These are phyloP conservation scores for Ballota nigra DNA, from an alignment of 257 asterid species.

Conservation along the genomic window DNA sequence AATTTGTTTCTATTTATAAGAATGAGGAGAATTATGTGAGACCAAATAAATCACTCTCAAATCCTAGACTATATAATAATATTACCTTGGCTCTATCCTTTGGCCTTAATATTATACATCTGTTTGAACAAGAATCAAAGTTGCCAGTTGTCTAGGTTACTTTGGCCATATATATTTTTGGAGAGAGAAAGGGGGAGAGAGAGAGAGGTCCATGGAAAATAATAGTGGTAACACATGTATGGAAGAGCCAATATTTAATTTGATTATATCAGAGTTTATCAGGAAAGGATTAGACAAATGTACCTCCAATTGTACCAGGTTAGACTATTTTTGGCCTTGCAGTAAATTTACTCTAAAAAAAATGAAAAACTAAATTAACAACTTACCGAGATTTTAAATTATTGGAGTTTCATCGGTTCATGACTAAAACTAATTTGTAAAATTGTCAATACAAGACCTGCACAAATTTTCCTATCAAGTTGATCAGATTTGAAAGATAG, in stretches of 20 bases:
- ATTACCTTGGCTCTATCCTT: constrained; percentile 54
- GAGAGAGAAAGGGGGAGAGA: constrained; percentile 6
- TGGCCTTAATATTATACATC: constrained; percentile 37
- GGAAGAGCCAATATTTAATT: constrained; percentile 16
- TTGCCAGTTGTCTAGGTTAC: constrained; percentile 62
- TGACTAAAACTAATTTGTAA: too few species aligned
- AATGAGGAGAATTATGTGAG: constrained; percentile 32
- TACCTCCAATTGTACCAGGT: neutral
- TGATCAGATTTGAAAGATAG: too few species aligned
- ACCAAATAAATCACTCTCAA: constrained; percentile 47
- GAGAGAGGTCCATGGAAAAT: constrained; percentile 37
- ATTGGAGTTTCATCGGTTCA: too few species aligned
- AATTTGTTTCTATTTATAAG: constrained; percentile 34
- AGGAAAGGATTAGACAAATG: neutral
- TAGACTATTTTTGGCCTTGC: neutral
- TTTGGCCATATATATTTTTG: constrained; percentile 20
- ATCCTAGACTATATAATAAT: constrained; percentile 39
- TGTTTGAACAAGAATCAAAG: constrained; percentile 52
- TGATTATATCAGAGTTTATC: constrained; percentile 6
- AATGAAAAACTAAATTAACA: neutral
- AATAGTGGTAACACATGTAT: constrained; percentile 35
- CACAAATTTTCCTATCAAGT: too few species aligned
- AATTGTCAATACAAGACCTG: too few species aligned
- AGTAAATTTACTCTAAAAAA: neutral
- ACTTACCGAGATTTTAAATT: too few species aligned